Percentiles rank a stretch among this genome's conserved stretches.
Conservation (phyloP, 176 grass and related monocot genomes). For the Oropetium thomaeum region DNA sequence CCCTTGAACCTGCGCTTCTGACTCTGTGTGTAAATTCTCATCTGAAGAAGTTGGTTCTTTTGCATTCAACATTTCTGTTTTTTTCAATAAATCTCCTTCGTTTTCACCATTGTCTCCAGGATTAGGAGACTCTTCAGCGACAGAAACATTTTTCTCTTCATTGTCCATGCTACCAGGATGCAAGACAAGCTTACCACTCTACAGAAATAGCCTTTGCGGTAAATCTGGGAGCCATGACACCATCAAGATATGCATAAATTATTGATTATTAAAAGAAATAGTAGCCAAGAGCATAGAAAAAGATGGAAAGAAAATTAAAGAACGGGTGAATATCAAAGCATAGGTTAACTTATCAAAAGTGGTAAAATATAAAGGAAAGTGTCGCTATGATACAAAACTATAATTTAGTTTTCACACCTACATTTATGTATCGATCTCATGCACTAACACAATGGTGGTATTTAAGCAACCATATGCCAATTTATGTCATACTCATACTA, state of each 20-base stretch:
- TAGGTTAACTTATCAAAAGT: neutral
- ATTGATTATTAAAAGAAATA: neutral
- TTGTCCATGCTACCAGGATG: slow-evolving; percentile 48
- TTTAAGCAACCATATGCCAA: neutral
- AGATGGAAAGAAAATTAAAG: neutral
- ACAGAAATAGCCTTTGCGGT: slow-evolving; percentile 2
- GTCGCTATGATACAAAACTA: neutral
- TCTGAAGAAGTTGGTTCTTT: slow-evolving; percentile 32
- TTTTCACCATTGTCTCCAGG: slow-evolving; percentile 40
- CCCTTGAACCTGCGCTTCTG: slow-evolving; percentile 28
- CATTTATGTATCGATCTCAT: neutral
- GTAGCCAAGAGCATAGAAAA: neutral
- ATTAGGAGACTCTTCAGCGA: slow-evolving; percentile 39
- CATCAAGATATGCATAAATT: slow-evolving; percentile 1
- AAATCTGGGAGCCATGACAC: slow-evolving; percentile 7
- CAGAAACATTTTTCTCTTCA: neutral
- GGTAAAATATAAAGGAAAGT: slow-evolving; percentile 2
- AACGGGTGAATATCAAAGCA: neutral
- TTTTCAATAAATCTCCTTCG: slow-evolving; percentile 24
- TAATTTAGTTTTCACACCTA: neutral
- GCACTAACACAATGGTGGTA: neutral
- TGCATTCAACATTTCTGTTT: slow-evolving; percentile 45
- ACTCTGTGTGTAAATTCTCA: slow-evolving; percentile 23
- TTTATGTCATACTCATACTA: neutral
- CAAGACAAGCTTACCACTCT: neutral